Base-by-base conservation (phyloP, 148 eudicot genomes). In the Rhododendron mucronatum region DNA sequence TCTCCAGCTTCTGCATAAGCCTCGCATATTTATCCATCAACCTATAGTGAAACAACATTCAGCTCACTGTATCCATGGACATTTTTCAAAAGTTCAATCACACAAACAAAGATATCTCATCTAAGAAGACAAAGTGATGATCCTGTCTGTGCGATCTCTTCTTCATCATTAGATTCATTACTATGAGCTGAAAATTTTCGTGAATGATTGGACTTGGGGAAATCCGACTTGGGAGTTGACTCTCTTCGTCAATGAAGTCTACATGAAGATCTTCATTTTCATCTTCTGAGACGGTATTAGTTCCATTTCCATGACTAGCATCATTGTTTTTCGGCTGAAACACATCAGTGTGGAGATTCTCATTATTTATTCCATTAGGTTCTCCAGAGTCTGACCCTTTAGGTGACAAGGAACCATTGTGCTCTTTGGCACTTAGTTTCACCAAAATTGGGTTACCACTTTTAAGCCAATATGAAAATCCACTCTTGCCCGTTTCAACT, bases 251-350 rank as follows among this genome's bases (percentile, higher is more conserved):
- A 89, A 97, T 95, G 87, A 97, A 97, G 91, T 97, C 99, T 12
- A 98, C 99, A 87, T 87, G 96, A 86, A 95, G 99, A 88, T 95
- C 99, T 91, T 97, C 99, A 87, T 95, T 93, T 92, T 97, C 99
- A 85, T 95, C 99, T 88, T 97, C 99, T 73, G 92, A 87, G 73
- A 89, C 55, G 79, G 87, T 71, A 45, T 88, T 78, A 69, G 75
- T 78, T 15, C 95, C 95, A 91, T 94, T 95, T 37, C 57, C 81
- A 87, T 81, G 89, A 86, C 67, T 90, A 37, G 28, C 75, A 39
- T 82, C 90, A 91, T 80, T 88, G 57, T 77, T 83, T 83, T 80
- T 80, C 3, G 85, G 83, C 80, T 89, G 87, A 82, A 82, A n/a
- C 87, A 80, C 89, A 47, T 85, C 78, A 78, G 35, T 87, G 78